These are phyloP conservation scores for Collybia nuda DNA, from an alignment of 768 basidiomycete genomes.

Conservation along the genomic window DNA sequence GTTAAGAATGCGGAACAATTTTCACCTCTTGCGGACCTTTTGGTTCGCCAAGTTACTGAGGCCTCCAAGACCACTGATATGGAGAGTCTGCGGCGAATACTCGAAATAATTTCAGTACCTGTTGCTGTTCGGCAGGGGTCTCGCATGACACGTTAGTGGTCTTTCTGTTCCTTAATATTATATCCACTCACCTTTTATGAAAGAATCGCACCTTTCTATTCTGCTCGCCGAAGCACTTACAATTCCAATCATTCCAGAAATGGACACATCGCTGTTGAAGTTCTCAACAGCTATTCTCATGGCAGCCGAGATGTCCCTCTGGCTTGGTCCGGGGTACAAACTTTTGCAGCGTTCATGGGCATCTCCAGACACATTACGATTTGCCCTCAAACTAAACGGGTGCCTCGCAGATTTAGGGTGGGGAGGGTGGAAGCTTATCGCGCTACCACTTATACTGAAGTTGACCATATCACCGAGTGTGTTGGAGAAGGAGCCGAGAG, in stretches of 20 bases:
- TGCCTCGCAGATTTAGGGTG: conserved; percentile 64
- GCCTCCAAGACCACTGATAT: conserved; percentile 15
- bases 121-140: conserved; percentile 72
- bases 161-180: neutral
- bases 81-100: conserved; percentile 47
- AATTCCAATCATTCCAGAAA: conserved; percentile 24
- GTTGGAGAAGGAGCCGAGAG: conserved; percentile 40
- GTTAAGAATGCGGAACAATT: conserved; percentile 71
- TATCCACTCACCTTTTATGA: neutral
- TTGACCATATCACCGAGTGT: conserved; percentile 40
- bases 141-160: conserved; percentile 55
- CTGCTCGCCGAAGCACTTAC: conserved; percentile 29
- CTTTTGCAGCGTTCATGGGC: conserved; percentile 55
- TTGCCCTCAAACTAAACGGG: conserved; percentile 58
- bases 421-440: conserved; percentile 78
- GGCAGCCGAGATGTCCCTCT: conserved; percentile 45
- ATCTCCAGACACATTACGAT: conserved; percentile 16
- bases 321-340: conserved; percentile 54
- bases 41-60: conserved; percentile 41
- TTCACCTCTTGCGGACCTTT: conserved; percentile 48
- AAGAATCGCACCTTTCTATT: conserved; percentile 34
- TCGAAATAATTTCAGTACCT: conserved; percentile 57
- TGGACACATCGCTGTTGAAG: conserved; percentile 35
- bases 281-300: conserved; percentile 38
- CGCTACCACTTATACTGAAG: conserved; percentile 57